Evolutionary conservation across 208 protist species (phyloP), one percentile per base, ranked within the genome.

Genomic region (Leptomonas seymouri): DNA sequence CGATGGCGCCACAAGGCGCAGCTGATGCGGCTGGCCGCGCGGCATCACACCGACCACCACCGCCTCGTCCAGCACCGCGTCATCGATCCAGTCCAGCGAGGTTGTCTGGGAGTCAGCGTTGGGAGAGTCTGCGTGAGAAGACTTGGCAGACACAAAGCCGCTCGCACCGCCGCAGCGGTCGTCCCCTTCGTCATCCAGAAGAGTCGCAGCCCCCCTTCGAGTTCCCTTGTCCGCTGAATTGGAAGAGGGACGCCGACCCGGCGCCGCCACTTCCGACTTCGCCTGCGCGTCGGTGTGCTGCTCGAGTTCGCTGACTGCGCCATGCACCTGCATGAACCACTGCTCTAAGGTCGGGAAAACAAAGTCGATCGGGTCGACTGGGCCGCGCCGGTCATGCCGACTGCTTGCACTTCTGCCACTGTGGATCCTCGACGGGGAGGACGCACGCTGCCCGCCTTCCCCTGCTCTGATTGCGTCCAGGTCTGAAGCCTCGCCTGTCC

Each of bases 51-150:
- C 84, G 20, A 93, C 64, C 48, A 85, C 59, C 34, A 89, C 58
- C 21, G 81, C 58, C 64, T 93, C 87, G 27, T 93, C 84, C 30
- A 93, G 58, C 45, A 90, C 71, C 20, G 74, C 76, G 45, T 89
- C 84, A 30, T 83, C 81, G 1, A 86, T 30, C 62, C 76, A 76
- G 11, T 27, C 27, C 36, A 55, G 45, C 42, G 31, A 54, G 1
- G 41, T 51, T 1, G 25, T 15, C 20, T 31, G 27, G 4, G 36
- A 34, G 16, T 3, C 53, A 21, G 23, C 28, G 16, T 11, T 27
- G 14, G 51, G 9, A 39, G 9, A 9, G 34, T 39, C 34, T 39
- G 34, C 34, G 7, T 3, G 9, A 39, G 34, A 9, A 3, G 9
- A 39, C 3, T 3, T 3, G 34, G 34, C 34, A 39, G 34, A 9